Percentiles rank a stretch among this genome's conserved stretches.
phyloP scores from a whole-genome alignment of 257 asterid species.

The Asclepias syriaca region DNA sequence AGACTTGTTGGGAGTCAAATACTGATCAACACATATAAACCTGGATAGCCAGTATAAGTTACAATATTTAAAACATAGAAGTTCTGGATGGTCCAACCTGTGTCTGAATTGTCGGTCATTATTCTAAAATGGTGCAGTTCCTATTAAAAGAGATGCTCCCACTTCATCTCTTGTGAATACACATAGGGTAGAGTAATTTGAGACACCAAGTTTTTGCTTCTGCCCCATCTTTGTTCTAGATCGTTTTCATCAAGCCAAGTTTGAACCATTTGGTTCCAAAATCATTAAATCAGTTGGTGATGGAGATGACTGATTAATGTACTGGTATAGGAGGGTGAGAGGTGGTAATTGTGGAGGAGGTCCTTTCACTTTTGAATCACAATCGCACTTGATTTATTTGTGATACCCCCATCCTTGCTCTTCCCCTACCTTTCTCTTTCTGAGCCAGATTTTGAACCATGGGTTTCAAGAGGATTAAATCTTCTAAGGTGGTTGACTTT shows the following conservation, averaged over 20 bases:
- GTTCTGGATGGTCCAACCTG: neutral
- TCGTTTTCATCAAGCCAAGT: too few relatives aligned
- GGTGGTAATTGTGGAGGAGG: neutral
- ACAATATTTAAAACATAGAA: neutral
- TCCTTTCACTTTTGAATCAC: neutral
- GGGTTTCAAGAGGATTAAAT: neutral
- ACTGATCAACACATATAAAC: too few relatives aligned
- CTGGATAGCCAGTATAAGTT: too few relatives aligned
- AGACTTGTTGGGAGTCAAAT: neutral
- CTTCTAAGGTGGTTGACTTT: too few relatives aligned
- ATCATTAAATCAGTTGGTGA: neutral
- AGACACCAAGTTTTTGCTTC: neutral
- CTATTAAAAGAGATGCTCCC: neutral
- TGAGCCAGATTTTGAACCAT: neutral
- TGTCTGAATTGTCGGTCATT: neutral
- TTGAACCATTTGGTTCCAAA: neutral
- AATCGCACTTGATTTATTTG: neutral
- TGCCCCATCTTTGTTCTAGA: neutral
- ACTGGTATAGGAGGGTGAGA: neutral
- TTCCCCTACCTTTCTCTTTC: neutral
- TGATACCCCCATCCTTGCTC: neutral
- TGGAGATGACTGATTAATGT: neutral
- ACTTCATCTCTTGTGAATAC: neutral
- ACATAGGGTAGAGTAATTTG: neutral
- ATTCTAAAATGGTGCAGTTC: neutral